Percentiles rank a stretch among this genome's conserved stretches.
Evolutionary conservation across 331 rosid genomes (phyloP).

Genomic region (Quercus tomentella): DNA sequence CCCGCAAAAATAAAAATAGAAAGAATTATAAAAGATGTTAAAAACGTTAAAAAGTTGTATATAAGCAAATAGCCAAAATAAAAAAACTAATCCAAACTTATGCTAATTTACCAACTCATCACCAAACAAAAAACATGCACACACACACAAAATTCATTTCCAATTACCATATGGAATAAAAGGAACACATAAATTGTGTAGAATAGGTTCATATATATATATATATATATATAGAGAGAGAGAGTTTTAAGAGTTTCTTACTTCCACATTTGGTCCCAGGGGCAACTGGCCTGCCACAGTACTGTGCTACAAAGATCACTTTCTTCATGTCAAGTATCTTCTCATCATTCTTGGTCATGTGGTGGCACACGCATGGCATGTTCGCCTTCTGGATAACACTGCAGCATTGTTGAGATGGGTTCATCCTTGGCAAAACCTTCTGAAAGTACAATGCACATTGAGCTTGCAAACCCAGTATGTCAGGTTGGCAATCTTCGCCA

Average conservation of each 20-base stretch:
- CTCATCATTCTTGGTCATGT: constrained; percentile 9
- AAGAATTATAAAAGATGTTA: too few relatives aligned
- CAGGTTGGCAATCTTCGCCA: constrained; percentile 30
- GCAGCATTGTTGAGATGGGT: constrained; percentile 30
- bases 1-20: too few relatives aligned
- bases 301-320: constrained; percentile 19
- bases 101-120: too few relatives aligned
- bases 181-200: too few relatives aligned
- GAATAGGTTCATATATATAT: background rate
- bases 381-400: constrained; percentile 6
- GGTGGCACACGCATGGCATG: constrained; percentile 19
- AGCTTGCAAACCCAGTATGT: constrained; percentile 12
- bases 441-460: constrained; percentile 10
- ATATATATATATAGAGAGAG: background rate
- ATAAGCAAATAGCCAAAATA: too few relatives aligned
- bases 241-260: constrained; percentile 5
- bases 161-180: too few relatives aligned
- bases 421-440: background rate
- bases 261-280: constrained; percentile 36
- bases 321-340: constrained; percentile 25
- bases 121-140: too few relatives aligned
- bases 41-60: too few relatives aligned
- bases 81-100: too few relatives aligned
- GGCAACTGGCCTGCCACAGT: constrained; percentile 27
- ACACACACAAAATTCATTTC: too few relatives aligned